These are phyloP conservation scores for Entomortierella beljakovae DNA, from an alignment of 192 early-diverging fungal species.

Conservation along the genomic window DNA sequence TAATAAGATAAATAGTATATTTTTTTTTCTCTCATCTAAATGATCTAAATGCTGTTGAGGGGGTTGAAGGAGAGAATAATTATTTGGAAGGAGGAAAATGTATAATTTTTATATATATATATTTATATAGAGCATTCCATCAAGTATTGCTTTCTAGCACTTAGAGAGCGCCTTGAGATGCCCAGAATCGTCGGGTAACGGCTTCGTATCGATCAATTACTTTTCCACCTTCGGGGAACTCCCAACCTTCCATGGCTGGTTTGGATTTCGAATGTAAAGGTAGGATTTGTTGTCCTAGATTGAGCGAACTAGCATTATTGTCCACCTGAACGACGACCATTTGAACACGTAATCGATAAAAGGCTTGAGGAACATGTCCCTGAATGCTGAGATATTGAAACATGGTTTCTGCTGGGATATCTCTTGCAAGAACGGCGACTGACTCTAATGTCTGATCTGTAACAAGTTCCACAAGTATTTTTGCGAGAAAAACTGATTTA, in stretches of 20 bases:
- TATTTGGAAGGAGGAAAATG: too few species aligned
- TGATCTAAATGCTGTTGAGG: too few species aligned
- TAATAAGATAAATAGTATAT: too few species aligned
- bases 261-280: neutral
- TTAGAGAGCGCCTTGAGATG: constrained; percentile 39
- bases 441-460: constrained; percentile 24
- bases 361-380: constrained; percentile 25
- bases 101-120: too few species aligned
- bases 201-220: constrained; percentile 51
- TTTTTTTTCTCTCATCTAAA: too few species aligned
- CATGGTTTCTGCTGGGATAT: constrained; percentile 45
- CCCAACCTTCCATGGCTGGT: constrained; percentile 31
- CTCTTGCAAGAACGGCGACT: constrained; percentile 20
- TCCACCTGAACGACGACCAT: constrained; percentile 44
- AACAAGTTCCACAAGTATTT: constrained; percentile 37
- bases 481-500: constrained; percentile 21
- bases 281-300: neutral
- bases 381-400: constrained; percentile 43
- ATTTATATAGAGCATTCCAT: too few species aligned
- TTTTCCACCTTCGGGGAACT: constrained; percentile 37
- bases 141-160: neutral
- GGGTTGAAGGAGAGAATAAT: too few species aligned
- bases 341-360: constrained; percentile 39
- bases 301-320: neutral
- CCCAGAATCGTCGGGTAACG: constrained; percentile 43